Conservation (phyloP, 2,329 filamentous ascomycete species). For the Incumbomyces lentus region DNA sequence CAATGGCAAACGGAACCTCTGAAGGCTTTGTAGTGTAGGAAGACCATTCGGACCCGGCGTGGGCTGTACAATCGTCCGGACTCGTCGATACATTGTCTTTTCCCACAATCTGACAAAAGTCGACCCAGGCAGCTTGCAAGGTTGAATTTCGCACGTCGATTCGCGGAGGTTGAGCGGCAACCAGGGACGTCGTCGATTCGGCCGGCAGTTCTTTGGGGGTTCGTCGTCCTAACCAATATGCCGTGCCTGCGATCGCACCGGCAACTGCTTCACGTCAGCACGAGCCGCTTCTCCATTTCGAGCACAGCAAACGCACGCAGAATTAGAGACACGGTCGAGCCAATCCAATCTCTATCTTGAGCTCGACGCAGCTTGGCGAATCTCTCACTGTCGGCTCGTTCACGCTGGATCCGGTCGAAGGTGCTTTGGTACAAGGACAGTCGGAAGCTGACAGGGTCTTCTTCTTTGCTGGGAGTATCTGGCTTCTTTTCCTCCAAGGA, state of each 20-base stretch:
- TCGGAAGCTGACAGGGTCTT: slow-evolving; percentile 42
- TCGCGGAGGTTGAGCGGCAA: slow-evolving; percentile 36
- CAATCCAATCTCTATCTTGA: slow-evolving; percentile 24
- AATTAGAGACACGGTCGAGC: not conserved
- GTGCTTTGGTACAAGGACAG: slow-evolving; percentile 54
- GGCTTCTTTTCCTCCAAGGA: slow-evolving; percentile 5
- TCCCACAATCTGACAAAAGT: slow-evolving; percentile 52
- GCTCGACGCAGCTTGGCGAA: slow-evolving; percentile 25
- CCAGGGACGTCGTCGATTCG: slow-evolving; percentile 49
- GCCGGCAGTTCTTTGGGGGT: slow-evolving; percentile 37
- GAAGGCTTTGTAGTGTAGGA: slow-evolving; percentile 36
- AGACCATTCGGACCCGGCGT: slow-evolving; percentile 55
- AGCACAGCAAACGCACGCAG: not conserved
- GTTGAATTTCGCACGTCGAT: slow-evolving; percentile 48
- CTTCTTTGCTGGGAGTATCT: slow-evolving; percentile 21
- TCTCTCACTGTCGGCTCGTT: slow-evolving; percentile 33
- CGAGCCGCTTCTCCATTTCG: too few species aligned
- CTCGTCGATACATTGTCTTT: slow-evolving; percentile 52
- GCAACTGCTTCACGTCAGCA: not conserved
- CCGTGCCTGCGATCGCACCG: slow-evolving; percentile 37
- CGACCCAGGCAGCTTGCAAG: slow-evolving; percentile 54
- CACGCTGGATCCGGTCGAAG: slow-evolving; percentile 46
- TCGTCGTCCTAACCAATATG: slow-evolving; percentile 46
- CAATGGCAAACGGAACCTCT: slow-evolving; percentile 48
- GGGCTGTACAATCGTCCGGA: slow-evolving; percentile 41